A percentile compares a stretch with the other conserved stretches of the same genome.
phyloP scores from a whole-genome alignment of 352 stramenopile species.

The Hyaloperonospora arabidopsidis region DNA sequence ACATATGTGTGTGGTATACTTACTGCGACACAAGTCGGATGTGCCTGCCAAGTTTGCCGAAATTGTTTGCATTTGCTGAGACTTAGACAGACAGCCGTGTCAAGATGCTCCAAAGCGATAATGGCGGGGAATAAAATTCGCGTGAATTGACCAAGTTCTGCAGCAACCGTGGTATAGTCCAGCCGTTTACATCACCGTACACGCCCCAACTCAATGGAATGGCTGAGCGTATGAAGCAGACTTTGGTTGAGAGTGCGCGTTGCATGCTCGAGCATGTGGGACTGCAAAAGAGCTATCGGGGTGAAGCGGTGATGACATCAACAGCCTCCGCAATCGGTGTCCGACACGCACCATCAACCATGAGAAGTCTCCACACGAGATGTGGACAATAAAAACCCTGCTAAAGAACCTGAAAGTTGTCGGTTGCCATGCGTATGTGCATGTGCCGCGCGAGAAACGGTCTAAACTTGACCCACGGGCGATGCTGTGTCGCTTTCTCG shows the following conservation, averaged over 20 bases:
- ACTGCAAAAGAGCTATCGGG: not conserved
- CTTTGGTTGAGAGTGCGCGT: not conserved
- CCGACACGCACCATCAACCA: not conserved
- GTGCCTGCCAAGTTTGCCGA: constrained; percentile 15
- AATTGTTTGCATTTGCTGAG: too few relatives aligned
- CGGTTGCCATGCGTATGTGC: constrained; percentile 4
- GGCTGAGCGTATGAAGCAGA: not conserved
- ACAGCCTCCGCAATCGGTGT: too few relatives aligned
- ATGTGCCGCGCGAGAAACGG: too few relatives aligned
- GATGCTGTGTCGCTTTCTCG: constrained; percentile 6
- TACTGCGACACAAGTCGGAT: constrained; percentile 12
- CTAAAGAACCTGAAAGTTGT: constrained; percentile 1
- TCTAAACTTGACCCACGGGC: constrained; percentile 1
- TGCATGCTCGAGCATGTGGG: constrained; percentile 1
- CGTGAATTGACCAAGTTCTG: not conserved
- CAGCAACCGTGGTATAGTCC: not conserved
- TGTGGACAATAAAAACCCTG: not conserved
- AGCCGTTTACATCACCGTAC: not conserved
- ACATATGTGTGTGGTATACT: constrained; percentile 5
- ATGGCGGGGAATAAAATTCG: not conserved
- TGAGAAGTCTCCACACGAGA: not conserved
- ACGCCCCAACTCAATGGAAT: not conserved
- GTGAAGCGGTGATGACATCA: not conserved
- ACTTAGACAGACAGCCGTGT: not conserved
- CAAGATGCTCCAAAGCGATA: not conserved